A percentile compares a stretch with the other conserved stretches of the same genome.
These are phyloP conservation scores for Blastobotrys proliferans DNA, from an alignment of 1,139 yeast genomes.

Conservation along the genomic window DNA sequence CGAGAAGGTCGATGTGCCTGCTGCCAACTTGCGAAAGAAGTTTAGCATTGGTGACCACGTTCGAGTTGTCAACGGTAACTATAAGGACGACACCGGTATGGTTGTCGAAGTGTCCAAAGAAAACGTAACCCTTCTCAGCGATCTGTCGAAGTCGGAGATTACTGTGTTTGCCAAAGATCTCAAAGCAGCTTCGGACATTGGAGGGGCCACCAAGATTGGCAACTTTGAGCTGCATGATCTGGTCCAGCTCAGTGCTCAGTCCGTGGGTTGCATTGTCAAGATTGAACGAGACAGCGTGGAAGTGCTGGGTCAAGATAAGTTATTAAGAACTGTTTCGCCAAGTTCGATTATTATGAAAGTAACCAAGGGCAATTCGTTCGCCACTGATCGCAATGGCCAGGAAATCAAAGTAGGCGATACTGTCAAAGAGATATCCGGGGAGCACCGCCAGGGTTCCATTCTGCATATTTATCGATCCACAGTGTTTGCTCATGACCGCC, in stretches of 20 bases:
- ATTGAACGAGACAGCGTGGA: constrained; percentile 84
- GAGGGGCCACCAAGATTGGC: constrained; percentile 54
- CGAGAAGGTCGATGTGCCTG: constrained; percentile 66
- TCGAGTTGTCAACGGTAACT: constrained; percentile 86
- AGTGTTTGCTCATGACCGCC: constrained; percentile 75
- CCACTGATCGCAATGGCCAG: constrained; percentile 82
- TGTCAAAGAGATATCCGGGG: constrained; percentile 76
- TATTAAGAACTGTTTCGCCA: constrained; percentile 66
- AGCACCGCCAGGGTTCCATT: constrained; percentile 81
- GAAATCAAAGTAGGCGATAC: constrained; percentile 89
- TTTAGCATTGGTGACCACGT: constrained; percentile 94
- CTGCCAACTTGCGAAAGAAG: constrained; percentile 74
- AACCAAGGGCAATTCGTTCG: constrained; percentile 64
- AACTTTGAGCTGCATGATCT: constrained; percentile 84
- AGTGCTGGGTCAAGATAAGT: constrained; percentile 81
- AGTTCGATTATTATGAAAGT: constrained; percentile 77
- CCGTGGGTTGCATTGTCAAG: constrained; percentile 84
- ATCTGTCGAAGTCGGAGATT: constrained; percentile 81
- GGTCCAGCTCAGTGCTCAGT: constrained; percentile 80
- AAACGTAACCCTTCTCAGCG: constrained; percentile 83
- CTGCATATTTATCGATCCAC: constrained; percentile 78
- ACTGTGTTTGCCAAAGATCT: constrained; percentile 87
- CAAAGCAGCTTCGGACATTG: constrained; percentile 50
- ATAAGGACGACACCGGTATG: constrained; percentile 89
- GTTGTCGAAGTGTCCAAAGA: constrained; percentile 80